Percentiles rank a stretch among this genome's conserved stretches.
Evolutionary conservation across 345 rosid genomes (phyloP).

Genomic region (Euphorbia pulcherrima): DNA sequence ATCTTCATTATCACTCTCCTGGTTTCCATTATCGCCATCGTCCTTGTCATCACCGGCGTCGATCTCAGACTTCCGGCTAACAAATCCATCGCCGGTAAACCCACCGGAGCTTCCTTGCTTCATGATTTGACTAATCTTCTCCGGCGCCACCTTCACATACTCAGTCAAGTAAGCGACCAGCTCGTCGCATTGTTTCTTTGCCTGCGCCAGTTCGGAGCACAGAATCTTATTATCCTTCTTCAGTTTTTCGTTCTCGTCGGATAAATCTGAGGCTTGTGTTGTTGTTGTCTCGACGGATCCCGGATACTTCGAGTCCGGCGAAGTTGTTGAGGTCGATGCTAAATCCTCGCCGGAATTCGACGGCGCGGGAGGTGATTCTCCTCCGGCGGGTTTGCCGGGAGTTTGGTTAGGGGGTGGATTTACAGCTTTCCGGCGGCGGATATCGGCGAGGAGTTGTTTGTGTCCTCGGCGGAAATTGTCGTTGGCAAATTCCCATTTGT

Average conservation of each 20-base stretch:
- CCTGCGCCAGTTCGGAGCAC: conserved; percentile 70
- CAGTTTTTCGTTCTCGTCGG: conserved; percentile 83
- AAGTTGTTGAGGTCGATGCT: conserved; percentile 74
- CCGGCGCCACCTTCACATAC: conserved; percentile 61
- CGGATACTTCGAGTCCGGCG: conserved; percentile 73
- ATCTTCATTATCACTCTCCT: conserved; percentile 3
- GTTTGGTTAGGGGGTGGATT: conserved; percentile 15
- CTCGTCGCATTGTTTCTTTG: conserved; percentile 74
- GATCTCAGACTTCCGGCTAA: conserved; percentile 13
- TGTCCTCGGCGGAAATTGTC: conserved; percentile 58
- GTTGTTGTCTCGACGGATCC: conserved; percentile 53
- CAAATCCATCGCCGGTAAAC: conserved; percentile 11
- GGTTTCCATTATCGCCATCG: conserved; percentile 1
- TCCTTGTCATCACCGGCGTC: not conserved
- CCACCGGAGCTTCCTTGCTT: conserved; percentile 35
- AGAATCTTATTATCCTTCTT: conserved; percentile 62
- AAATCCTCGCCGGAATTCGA: conserved; percentile 70
- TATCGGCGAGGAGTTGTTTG: conserved; percentile 45
- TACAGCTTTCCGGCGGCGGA: conserved; percentile 52
- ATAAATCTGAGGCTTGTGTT: conserved; percentile 44
- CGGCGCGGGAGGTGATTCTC: conserved; percentile 29
- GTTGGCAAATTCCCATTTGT: conserved; percentile 85
- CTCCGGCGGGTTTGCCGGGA: conserved; percentile 23
- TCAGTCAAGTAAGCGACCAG: conserved; percentile 56
- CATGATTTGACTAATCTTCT: conserved; percentile 60